Conservation (phyloP, 495 filamentous ascomycete species). For the Talaromyces liani region DNA sequence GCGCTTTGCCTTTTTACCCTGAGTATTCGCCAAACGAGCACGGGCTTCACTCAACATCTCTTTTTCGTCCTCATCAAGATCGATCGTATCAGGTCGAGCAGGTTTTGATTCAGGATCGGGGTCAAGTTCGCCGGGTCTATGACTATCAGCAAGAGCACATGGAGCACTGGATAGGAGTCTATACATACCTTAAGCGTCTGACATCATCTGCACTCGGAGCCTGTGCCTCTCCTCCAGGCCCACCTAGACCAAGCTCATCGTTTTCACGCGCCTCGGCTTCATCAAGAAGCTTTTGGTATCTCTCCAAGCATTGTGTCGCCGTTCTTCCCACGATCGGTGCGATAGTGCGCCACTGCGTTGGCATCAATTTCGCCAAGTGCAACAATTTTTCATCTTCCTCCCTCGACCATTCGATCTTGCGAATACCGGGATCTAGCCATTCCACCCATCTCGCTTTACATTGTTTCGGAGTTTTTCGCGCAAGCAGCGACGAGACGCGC, state of each 20-base stretch:
- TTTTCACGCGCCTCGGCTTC: slow-evolving; percentile 90
- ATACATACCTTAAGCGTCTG: slow-evolving; percentile 57
- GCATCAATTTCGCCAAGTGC: slow-evolving; percentile 96
- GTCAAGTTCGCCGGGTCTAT: slow-evolving; percentile 81
- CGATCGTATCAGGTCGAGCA: slow-evolving; percentile 93
- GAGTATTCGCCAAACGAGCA: slow-evolving; percentile 91
- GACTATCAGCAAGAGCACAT: slow-evolving; percentile 16
- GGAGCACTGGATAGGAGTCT: background rate
- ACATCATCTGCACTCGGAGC: slow-evolving; percentile 94
- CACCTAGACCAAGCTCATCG: slow-evolving; percentile 73
- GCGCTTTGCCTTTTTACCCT: slow-evolving; percentile 97
- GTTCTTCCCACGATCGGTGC: slow-evolving; percentile 94
- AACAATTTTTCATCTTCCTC: slow-evolving; percentile 98
- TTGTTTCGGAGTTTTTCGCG: slow-evolving; percentile 96
- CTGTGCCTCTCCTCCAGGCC: slow-evolving; percentile 78
- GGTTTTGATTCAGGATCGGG: slow-evolving; percentile 96
- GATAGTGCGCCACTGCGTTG: slow-evolving; percentile 98
- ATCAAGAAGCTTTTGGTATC: slow-evolving; percentile 93
- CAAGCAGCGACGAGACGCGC: slow-evolving; percentile 92
- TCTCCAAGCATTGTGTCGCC: slow-evolving; percentile 91
- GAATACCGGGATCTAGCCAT: slow-evolving; percentile 96
- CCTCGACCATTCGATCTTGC: slow-evolving; percentile 97
- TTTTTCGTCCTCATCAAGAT: slow-evolving; percentile 98
- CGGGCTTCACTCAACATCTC: slow-evolving; percentile 98
- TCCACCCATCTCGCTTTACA: slow-evolving; percentile 98